A percentile compares a stretch with the other conserved stretches of the same genome.
These are phyloP conservation scores for Fraxinus americana DNA, from an alignment of 257 asterid species.

Conservation along the genomic window DNA sequence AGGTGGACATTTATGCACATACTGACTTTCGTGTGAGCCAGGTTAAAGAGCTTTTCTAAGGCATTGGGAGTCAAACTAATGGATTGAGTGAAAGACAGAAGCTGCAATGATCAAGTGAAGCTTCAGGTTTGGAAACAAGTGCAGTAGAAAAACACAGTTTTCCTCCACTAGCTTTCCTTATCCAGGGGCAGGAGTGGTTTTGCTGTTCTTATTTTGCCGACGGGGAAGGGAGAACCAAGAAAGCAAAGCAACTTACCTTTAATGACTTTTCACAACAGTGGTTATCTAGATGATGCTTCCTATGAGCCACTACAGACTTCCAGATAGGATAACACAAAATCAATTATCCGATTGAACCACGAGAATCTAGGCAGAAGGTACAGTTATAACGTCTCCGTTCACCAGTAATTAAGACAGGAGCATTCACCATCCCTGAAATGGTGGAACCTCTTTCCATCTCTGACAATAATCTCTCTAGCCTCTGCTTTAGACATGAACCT, in stretches of 20 bases:
- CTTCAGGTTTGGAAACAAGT: not conserved
- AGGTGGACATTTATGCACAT: not conserved
- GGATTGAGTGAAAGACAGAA: not conserved
- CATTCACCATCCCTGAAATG: slow-evolving; percentile 71
- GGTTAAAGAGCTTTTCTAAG: not conserved
- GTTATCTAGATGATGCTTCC: not conserved
- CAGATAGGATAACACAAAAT: not conserved
- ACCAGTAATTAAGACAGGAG: slow-evolving; percentile 76
- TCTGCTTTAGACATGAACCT: slow-evolving; percentile 66
- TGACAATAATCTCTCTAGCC: slow-evolving; percentile 64
- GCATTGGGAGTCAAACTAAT: not conserved
- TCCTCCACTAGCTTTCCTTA: not conserved
- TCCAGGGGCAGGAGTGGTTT: not conserved
- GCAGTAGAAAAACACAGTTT: not conserved
- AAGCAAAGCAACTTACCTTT: not conserved
- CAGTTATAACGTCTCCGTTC: slow-evolving; percentile 22
- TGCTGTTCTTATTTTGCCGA: not conserved
- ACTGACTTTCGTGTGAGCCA: not conserved
- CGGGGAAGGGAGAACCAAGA: not conserved
- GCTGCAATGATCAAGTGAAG: not conserved
- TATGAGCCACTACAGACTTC: slow-evolving; percentile 9
- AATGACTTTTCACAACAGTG: not conserved
- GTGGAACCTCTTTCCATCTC: slow-evolving; percentile 80
- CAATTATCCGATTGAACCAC: not conserved
- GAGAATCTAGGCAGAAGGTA: not conserved